Base-by-base conservation (phyloP, 2,329 filamentous ascomycete species). In the Hymenoscyphus occultus region DNA sequence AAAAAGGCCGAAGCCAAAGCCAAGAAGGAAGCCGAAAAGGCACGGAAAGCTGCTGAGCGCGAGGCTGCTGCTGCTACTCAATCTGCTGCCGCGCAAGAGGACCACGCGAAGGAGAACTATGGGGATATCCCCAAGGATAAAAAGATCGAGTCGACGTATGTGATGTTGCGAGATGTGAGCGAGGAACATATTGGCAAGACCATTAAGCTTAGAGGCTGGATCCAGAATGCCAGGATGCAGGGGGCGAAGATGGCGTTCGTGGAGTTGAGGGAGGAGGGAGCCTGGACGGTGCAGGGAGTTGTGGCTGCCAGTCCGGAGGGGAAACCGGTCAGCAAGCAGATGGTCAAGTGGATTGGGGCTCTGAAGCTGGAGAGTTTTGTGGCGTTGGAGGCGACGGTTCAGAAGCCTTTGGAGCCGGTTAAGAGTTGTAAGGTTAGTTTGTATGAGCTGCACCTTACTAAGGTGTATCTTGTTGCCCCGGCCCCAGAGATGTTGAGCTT, bases 241-340 rank as follows among this genome's bases (percentile, higher is more conserved):
- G 89, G 90, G 66, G 92, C 93, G 71, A 96, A 97, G 82, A 90
- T 97, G 81, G 90, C 88, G 54, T 97, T 97, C 80, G 80, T 97
- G 73, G 92, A 95, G 80, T 83, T 98, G 72, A 86, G 92, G 69
- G 85, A 92, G 77, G 84, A 92, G 78, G 82, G 84, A 66, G 84
- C 88, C 74, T 89, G 90, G 82, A 90, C 88, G 32, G 89, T 97
- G 48, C 93, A 97, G 81, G 92, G 90, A 61, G 89, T 97, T 45
- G 81, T 92, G 16, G 83, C 84, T 19, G 89, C 86, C 59, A 86
- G 85, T 73, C 79, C 82, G 75, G 86, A 92, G 73, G 87, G 83
- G 42, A 84, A 80, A 60, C 79, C 80, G 6, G 85, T 93, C 45
- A 90, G 86, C 68, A 89, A 88, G 76, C 92, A 91, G 78, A 98